These are phyloP conservation scores for Lentinula sp. DNA, from an alignment of 768 basidiomycete genomes.

Conservation along the genomic window DNA sequence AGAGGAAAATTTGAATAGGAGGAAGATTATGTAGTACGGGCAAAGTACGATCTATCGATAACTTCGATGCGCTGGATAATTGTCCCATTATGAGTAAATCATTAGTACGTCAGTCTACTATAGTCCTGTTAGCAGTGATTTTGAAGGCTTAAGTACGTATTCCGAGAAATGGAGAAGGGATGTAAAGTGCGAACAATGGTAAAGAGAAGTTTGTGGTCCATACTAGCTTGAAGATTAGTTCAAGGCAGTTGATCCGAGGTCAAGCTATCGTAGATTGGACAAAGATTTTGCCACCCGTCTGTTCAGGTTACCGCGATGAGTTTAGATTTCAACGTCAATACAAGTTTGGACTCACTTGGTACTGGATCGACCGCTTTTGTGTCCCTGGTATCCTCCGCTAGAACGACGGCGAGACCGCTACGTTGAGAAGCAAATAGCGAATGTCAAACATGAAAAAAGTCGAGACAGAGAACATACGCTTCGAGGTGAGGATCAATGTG, in stretches of 20 bases:
- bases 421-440: constrained; percentile 1
- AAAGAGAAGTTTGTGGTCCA: too few relatives aligned
- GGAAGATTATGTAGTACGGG: too few relatives aligned
- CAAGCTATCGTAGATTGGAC: not conserved
- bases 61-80: too few relatives aligned
- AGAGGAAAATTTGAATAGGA: too few relatives aligned
- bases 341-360: constrained; percentile 14
- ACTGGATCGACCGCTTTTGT: constrained; percentile 12
- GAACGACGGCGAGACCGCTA: constrained; percentile 30
- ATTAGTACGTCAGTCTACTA: not conserved
- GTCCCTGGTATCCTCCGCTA: constrained; percentile 25
- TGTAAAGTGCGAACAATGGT: too few relatives aligned
- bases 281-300: not conserved
- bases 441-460: not conserved
- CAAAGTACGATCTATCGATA: too few relatives aligned
- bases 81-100: too few relatives aligned
- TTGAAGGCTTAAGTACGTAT: too few relatives aligned
- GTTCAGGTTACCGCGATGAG: not conserved
- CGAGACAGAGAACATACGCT: constrained; percentile 15
- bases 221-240: not conserved
- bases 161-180: too few relatives aligned
- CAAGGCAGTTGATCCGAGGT: not conserved
- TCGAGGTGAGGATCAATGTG: constrained; percentile 34
- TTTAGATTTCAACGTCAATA: not conserved
- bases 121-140: not conserved